phyloP scores from a whole-genome alignment of 2,329 filamentous ascomycete species.

The Colletotrichum lindemuthianum region DNA sequence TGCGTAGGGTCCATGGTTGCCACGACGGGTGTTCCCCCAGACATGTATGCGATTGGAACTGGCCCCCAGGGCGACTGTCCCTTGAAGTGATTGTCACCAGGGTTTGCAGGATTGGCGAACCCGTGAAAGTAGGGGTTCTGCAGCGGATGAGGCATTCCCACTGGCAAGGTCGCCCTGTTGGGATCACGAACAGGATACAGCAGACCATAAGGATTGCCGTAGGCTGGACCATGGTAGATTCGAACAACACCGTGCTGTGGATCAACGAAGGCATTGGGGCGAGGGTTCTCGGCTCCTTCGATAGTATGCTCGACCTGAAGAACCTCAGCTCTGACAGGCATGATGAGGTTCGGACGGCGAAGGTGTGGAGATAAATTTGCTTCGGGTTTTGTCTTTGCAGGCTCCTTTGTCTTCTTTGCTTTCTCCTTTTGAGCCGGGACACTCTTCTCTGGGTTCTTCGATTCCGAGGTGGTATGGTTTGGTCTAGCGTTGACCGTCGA shows the following conservation, averaged over 20 bases:
- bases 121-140: slow-evolving; percentile 56
- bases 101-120: slow-evolving; percentile 42
- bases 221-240: slow-evolving; percentile 66
- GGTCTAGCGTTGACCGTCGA: neutral
- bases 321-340: slow-evolving; percentile 59
- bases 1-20: slow-evolving; percentile 23
- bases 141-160: slow-evolving; percentile 55
- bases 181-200: slow-evolving; percentile 56
- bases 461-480: slow-evolving; percentile 23
- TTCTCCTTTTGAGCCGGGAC: slow-evolving; percentile 24
- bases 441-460: slow-evolving; percentile 9
- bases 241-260: slow-evolving; percentile 61
- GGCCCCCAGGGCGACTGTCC: slow-evolving; percentile 32
- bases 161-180: slow-evolving; percentile 46
- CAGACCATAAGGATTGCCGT: slow-evolving; percentile 59
- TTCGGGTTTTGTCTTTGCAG: slow-evolving; percentile 39
- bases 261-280: slow-evolving; percentile 70
- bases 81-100: slow-evolving; percentile 25
- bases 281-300: slow-evolving; percentile 62
- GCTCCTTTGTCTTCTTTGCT: slow-evolving; percentile 29
- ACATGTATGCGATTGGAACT: slow-evolving; percentile 12
- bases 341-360: slow-evolving; percentile 56
- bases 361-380: slow-evolving; percentile 43
- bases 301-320: slow-evolving; percentile 66
- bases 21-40: slow-evolving; percentile 23